A percentile compares a stretch with the other conserved stretches of the same genome.
Conservation (phyloP, 2,329 filamentous ascomycete species). For the Cryphonectria parasitica region DNA sequence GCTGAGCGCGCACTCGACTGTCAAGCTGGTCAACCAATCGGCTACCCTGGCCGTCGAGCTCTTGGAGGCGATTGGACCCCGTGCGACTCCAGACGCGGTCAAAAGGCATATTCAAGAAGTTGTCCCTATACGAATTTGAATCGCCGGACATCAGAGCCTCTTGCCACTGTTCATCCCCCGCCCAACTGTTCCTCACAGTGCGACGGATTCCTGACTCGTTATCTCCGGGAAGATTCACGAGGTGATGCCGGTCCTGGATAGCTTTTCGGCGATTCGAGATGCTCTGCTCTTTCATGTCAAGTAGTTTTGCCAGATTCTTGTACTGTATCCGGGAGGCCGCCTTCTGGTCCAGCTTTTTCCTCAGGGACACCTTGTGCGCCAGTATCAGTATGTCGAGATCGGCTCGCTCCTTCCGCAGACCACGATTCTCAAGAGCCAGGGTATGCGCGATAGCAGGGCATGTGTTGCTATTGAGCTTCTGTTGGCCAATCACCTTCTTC, state of each 20-base stretch:
- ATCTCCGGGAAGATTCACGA: slow-evolving; percentile 42
- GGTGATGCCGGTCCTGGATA: slow-evolving; percentile 34
- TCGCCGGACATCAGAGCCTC: slow-evolving; percentile 72
- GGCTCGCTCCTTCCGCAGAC: slow-evolving; percentile 57
- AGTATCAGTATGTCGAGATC: slow-evolving; percentile 69
- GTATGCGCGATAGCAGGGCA: slow-evolving; percentile 55
- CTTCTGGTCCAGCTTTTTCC: slow-evolving; percentile 62
- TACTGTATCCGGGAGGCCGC: slow-evolving; percentile 62
- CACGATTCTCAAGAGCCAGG: slow-evolving; percentile 62
- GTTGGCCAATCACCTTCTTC: slow-evolving; percentile 63
- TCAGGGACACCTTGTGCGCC: slow-evolving; percentile 71
- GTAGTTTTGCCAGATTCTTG: slow-evolving; percentile 63
- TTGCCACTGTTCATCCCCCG: slow-evolving; percentile 76
- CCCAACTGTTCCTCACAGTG: slow-evolving; percentile 73
- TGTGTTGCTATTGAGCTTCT: slow-evolving; percentile 31
- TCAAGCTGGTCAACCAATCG: slow-evolving; percentile 75
- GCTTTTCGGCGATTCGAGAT: slow-evolving; percentile 59
- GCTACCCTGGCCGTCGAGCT: slow-evolving; percentile 53
- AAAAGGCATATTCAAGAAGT: slow-evolving; percentile 69
- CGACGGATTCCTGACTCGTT: slow-evolving; percentile 58
- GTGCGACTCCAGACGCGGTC: slow-evolving; percentile 73
- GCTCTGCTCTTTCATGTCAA: slow-evolving; percentile 65
- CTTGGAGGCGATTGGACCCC: slow-evolving; percentile 59
- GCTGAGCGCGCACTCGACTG: slow-evolving; percentile 66
- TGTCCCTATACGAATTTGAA: slow-evolving; percentile 57